Evolutionary conservation across 371 early-diverging fungal species (phyloP), one percentile per base, ranked within the genome.

Genomic region (Mortierella sp.): DNA sequence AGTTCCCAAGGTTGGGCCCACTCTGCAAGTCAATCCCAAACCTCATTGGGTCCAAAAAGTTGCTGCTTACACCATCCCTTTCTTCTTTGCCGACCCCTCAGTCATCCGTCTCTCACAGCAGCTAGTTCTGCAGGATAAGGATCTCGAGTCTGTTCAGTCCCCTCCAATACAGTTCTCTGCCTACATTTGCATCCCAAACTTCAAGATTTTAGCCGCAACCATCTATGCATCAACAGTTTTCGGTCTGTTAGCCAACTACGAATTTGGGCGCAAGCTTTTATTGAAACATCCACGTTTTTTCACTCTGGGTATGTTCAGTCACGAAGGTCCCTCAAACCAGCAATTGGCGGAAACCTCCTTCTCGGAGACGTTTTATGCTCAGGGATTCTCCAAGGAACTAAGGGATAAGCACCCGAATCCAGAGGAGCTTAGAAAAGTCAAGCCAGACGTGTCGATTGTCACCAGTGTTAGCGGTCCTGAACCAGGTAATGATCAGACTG

Each of bases 131-230:
- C 62, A 72, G 63, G 66, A 79, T 49, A 72, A 68, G 28, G 76
- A 77, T 31, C 67, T 70, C 45, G 51, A 66, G 49, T 63, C 70
- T 19, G 47, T 60, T 10, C 68, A 85, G 45, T 83, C 86, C 13
- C 89, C 89, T 1, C 85, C 90, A 0, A 81, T 89, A 37, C 90
- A 90, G 57, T 89, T 91, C 70, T 81, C 89, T 1, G 90, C 87
- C 7, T 91, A 90, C 59, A 60, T 91, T 34, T 76, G 89, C 23
- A 69, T 91, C 31, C 86, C 89, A 26, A 85, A 86, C 1, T 71
- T 89, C n/a, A 83, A 83, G 76, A 73, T 73, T 5, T 61, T 89
- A n/a, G 66, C 74, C 10, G 56, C 66, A 49, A 63, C 84, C 12
- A 70, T 78, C 53, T 26, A 80, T 43, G 72, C 54, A 7, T 87